Conservation (phyloP, 345 rosid species). For the Eucalyptus sp. region DNA sequence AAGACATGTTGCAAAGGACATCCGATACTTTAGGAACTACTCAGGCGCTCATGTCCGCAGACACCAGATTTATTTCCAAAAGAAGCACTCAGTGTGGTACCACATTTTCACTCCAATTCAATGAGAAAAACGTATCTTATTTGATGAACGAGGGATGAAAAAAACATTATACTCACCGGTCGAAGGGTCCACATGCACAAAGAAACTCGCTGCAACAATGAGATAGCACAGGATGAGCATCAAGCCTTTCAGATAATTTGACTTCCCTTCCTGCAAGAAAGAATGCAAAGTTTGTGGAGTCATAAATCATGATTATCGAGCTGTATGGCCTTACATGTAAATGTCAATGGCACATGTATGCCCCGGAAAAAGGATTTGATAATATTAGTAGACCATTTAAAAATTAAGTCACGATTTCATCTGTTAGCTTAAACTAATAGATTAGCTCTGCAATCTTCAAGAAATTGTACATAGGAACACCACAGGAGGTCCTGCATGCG, state of each 20-base stretch:
- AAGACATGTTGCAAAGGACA: background rate
- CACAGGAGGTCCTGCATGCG: background rate
- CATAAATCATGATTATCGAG: background rate
- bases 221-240: constrained; percentile 37
- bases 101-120: background rate
- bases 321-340: background rate
- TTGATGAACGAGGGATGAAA: background rate
- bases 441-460: background rate
- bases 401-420: background rate
- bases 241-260: constrained; percentile 41
- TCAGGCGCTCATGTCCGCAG: background rate
- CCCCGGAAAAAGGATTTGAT: background rate
- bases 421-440: background rate
- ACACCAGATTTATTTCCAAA: background rate
- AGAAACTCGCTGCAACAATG: constrained; percentile 40
- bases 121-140: background rate
- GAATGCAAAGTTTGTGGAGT: background rate
- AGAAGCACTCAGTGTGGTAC: background rate
- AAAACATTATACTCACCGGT: constrained; percentile 14
- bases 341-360: background rate
- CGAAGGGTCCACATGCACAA: constrained; percentile 27
- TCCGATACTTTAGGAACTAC: background rate
- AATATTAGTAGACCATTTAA: background rate
- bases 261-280: constrained; percentile 29
- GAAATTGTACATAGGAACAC: background rate